phyloP scores from a whole-genome alignment of 73 alveolate genomes.

The Tetrahymena elliotti region DNA sequence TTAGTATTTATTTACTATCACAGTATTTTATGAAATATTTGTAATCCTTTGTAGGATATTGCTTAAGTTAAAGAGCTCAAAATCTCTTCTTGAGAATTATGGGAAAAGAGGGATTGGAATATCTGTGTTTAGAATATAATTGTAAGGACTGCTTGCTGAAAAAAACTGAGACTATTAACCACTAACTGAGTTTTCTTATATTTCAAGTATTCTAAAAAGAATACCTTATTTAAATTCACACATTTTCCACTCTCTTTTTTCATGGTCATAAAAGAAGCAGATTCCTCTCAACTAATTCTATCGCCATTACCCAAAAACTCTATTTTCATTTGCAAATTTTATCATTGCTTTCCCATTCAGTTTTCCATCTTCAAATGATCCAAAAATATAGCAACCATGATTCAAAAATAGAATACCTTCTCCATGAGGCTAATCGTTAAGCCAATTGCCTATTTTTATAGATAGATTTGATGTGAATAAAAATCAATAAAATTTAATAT shows the following conservation, averaged over 20 bases:
- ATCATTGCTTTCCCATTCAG: neutral
- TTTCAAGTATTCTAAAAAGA: neutral
- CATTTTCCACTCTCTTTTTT: neutral
- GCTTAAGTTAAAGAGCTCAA: neutral
- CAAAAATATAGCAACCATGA: neutral
- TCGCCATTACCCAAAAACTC: neutral
- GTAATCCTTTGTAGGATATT: neutral
- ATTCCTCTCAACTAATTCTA: neutral
- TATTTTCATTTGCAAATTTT: neutral
- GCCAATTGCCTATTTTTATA: neutral
- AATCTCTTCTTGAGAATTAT: neutral
- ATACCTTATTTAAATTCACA: neutral
- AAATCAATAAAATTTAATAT: neutral
- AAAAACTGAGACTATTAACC: neutral
- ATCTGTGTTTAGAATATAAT: neutral
- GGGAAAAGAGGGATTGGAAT: neutral
- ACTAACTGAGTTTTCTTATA: neutral
- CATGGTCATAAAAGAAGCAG: neutral
- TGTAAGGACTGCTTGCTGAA: neutral
- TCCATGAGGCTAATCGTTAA: neutral
- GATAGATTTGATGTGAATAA: neutral
- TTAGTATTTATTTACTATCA: neutral
- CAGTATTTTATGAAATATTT: neutral
- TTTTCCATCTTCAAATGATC: neutral
- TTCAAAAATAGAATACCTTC: neutral